Conservation (phyloP, 2,329 filamentous ascomycete genomes). For the Arthrobotrys sphaeroides region DNA sequence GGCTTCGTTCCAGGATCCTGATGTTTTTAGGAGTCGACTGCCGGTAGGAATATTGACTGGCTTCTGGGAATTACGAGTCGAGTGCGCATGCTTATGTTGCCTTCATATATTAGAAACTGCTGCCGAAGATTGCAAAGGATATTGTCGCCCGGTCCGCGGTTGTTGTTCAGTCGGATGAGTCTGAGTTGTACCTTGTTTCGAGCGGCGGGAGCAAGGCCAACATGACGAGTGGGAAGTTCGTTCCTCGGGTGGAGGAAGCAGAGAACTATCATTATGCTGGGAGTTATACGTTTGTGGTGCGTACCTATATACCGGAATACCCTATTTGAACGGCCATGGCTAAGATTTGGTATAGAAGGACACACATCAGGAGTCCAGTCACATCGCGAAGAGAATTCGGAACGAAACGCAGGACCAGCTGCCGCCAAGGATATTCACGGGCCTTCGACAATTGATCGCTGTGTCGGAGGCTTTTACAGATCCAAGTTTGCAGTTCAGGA, state of each 20-base stretch:
- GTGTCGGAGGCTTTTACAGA: constrained; percentile 35
- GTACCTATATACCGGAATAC: not conserved
- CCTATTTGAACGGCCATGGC: not conserved
- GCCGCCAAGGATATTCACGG: constrained; percentile 43
- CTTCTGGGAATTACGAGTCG: not conserved
- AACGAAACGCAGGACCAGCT: constrained; percentile 25
- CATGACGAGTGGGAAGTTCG: constrained; percentile 34
- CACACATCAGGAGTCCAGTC: constrained; percentile 11
- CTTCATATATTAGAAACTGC: constrained; percentile 25
- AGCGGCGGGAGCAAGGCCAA: constrained; percentile 39
- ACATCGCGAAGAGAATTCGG: constrained; percentile 26
- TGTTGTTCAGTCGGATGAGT: constrained; percentile 47
- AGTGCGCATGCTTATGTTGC: not conserved
- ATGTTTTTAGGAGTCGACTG: constrained; percentile 39
- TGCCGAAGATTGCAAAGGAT: constrained; percentile 12
- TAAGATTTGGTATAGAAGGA: constrained; percentile 21
- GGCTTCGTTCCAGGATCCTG: constrained; percentile 27
- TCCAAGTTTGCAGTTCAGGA: constrained; percentile 34
- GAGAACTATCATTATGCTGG: constrained; percentile 30
- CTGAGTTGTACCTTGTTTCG: constrained; percentile 35
- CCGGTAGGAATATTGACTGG: constrained; percentile 19
- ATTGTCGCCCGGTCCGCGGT: constrained; percentile 48
- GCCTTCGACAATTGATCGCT: constrained; percentile 25
- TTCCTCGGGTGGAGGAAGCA: not conserved
- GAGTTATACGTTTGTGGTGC: constrained; percentile 24